Percentiles rank a stretch among this genome's conserved stretches.
Evolutionary conservation across 2,329 filamentous ascomycete genomes (phyloP).

Genomic region (Cladosporium colombiae): DNA sequence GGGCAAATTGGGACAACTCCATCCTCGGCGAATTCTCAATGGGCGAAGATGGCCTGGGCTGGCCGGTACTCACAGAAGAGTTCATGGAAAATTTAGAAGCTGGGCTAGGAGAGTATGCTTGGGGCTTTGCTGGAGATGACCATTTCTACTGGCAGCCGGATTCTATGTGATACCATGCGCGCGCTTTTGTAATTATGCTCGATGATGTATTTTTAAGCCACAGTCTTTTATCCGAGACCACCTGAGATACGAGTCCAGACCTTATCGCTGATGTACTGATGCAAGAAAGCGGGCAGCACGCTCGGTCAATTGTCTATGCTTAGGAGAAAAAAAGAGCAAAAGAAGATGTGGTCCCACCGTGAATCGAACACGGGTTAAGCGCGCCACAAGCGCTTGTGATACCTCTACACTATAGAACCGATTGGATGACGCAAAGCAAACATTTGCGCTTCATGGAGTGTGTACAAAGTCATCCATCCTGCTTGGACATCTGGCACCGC

Average conservation of each 20-base stretch:
- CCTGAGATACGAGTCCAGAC: too few species aligned
- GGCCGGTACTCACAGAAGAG: conserved; percentile 11
- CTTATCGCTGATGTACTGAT: too few species aligned
- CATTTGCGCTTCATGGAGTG: too few species aligned
- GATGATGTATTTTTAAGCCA: too few species aligned
- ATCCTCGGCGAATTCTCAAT: not conserved
- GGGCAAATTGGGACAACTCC: not conserved
- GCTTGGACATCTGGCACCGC: too few species aligned
- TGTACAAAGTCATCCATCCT: too few species aligned
- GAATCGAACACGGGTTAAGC: conserved; percentile 14
- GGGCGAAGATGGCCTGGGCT: not conserved
- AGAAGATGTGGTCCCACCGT: conserved; percentile 1
- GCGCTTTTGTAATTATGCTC: too few species aligned
- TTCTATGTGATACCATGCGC: not conserved
- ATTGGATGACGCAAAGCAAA: too few species aligned
- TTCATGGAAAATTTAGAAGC: conserved; percentile 17
- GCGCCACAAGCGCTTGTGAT: conserved; percentile 12
- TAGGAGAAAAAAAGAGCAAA: too few species aligned
- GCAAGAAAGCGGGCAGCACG: too few species aligned
- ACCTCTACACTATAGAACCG: conserved; percentile 8
- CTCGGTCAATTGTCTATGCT: too few species aligned
- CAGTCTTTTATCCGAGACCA: too few species aligned
- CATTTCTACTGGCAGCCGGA: not conserved
- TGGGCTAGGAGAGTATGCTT: conserved; percentile 15
- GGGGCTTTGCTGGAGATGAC: conserved; percentile 9